Evolutionary conservation across 129 eudicot species (phyloP), one percentile per base, ranked within the genome.

Genomic region (Lonicera japonica): DNA sequence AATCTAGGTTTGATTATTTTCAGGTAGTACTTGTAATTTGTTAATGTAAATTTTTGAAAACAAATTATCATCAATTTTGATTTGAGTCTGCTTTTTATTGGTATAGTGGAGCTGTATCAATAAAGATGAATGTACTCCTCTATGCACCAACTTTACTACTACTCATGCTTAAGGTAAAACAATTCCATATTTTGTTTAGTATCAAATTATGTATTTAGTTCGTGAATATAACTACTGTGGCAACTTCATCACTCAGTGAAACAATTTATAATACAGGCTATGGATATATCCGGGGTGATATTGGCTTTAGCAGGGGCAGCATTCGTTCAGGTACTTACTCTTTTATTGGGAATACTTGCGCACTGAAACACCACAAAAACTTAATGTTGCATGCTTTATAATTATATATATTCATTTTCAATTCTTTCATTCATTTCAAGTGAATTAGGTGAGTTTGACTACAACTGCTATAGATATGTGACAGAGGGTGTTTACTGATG

Each of bases 101-200:
- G 70, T 75, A 73, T 88, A 91, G 97, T 59, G 83, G 71, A 71
- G 97, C 97, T 60, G 96, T 91, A 75, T 91, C 97, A 22, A 81
- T 87, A 41, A 91, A 91, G 83, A 91, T 91, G 97, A 91, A 91
- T 57, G 95, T 91, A 70, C 96, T 91, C 43, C 97, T 91, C 22
- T 91, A 64, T 82, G 97, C 97, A 58, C 96, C 97, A 29, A 85
- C 97, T 8, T 70, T 91, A 54, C 70, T 91, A 25, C 85, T 91
- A 56, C 86, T 91, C 69, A 77, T 84, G 97, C 41, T 91, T 70
- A 87, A 91, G 96, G 97, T 91, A 75, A n/a, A 34, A 41, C 3
- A n/a, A 48, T 60, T n/a, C 8, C 29, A 8, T 29, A 5, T 25
- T 6, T 21, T 0, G 19, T 39, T 56, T 12, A 56, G 11, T 25